Evolutionary conservation across 2,329 filamentous ascomycete genomes (phyloP), one percentile per base, ranked within the genome.

Genomic region (Lecanicillium sp.): DNA sequence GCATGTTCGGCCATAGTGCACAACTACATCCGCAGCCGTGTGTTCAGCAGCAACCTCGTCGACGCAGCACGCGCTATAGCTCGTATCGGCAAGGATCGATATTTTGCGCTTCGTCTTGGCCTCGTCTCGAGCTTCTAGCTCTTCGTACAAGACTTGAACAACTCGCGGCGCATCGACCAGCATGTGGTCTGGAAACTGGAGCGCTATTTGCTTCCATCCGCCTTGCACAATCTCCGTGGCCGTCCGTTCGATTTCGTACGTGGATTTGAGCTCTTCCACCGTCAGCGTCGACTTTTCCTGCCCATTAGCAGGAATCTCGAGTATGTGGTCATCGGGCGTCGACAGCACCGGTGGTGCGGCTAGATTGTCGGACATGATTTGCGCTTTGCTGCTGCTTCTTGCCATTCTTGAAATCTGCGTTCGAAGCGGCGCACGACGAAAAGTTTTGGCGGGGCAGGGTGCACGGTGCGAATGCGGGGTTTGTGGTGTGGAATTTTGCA

Each of bases 101-200:
- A 96, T 69, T 45, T 70, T 56, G 40, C 44, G 37, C n/a, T 14
- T 40, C 48, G 30, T 27, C 30, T 49, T 44, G n/a, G 37, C 42
- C 9, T 40, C 43, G 25, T 49, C 46, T 1, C 39, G 37, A 3
- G 38, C 17, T 3, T 17, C 33, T 5, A 63, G 46, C 36, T 60
- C 55, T 7, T 44, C 43, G 0, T 43, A 40, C 2, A 66, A 61
- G 1, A 78, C 65, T 38, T 81, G 78, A 41, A 83, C 87, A 1
- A 95, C 85, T 41, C 83, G 73, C 5, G 87, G 83, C 8, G 85
- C 86, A 68, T 98, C 88, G 1, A 76, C 70, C 1, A 98, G 73
- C 86, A 96, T 94, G 19, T 82, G 73, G 62, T 98, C 92, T 0
- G 92, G 90, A 50, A 98, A 96, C 56, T 98, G 92, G n/a, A 98